A percentile compares a stretch with the other conserved stretches of the same genome.
Conservation (phyloP, 352 stramenopile species). For the Pythium scleroteichum region DNA sequence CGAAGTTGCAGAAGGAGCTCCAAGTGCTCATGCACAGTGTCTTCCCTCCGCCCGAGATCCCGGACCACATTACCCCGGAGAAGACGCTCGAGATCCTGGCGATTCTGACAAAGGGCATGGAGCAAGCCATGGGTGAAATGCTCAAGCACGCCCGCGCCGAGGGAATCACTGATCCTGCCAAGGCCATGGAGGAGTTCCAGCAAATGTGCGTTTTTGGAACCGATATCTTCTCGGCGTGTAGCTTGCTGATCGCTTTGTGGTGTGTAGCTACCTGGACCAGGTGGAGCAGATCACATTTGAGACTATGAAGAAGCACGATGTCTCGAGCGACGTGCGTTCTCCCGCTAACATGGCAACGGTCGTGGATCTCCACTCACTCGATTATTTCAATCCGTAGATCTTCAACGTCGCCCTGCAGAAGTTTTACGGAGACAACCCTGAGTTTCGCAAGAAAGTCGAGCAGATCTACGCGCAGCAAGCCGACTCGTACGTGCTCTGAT, state of each 20-base stretch:
- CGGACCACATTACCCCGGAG: slow-evolving; percentile 66
- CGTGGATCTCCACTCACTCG: too few species aligned
- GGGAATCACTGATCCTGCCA: slow-evolving; percentile 65
- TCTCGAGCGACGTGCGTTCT: slow-evolving; percentile 58
- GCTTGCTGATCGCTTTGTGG: background rate
- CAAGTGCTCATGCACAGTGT: slow-evolving; percentile 73
- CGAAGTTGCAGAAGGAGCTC: slow-evolving; percentile 66
- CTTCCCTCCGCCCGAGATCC: slow-evolving; percentile 63
- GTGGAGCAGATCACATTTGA: slow-evolving; percentile 68
- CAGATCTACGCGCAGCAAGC: slow-evolving; percentile 69
- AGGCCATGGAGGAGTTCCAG: slow-evolving; percentile 82
- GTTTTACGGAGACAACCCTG: slow-evolving; percentile 56
- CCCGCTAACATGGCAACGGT: too few species aligned
- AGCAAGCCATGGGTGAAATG: slow-evolving; percentile 79
- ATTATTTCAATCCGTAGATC: slow-evolving; percentile 29
- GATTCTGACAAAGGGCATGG: slow-evolving; percentile 70
- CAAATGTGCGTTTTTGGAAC: slow-evolving; percentile 38
- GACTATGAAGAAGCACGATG: slow-evolving; percentile 62
- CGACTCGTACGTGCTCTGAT: slow-evolving; percentile 47
- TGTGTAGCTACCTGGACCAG: slow-evolving; percentile 57
- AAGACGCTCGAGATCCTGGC: slow-evolving; percentile 68
- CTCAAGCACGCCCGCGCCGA: slow-evolving; percentile 64
- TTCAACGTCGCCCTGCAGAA: slow-evolving; percentile 75
- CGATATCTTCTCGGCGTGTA: background rate
- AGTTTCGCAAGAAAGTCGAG: slow-evolving; percentile 72